Percentiles rank a stretch among this genome's conserved stretches.
These are phyloP conservation scores for Pseudomonodictys pantanalensis DNA, from an alignment of 495 filamentous ascomycete species.

Conservation along the genomic window DNA sequence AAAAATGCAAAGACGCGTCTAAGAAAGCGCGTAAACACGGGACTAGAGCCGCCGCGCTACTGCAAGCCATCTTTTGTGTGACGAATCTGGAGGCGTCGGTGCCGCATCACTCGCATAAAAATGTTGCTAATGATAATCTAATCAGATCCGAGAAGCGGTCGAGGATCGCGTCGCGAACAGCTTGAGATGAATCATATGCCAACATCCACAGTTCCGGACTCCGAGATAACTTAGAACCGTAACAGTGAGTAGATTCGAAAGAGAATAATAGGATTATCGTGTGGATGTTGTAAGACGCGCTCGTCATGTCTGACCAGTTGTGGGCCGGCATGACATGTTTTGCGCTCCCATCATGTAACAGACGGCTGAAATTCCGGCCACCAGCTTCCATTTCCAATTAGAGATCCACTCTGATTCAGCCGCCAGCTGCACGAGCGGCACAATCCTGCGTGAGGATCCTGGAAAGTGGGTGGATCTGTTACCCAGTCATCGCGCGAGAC, in stretches of 20 bases:
- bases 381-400: conserved; percentile 11
- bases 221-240: no score
- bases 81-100: conserved; percentile 8
- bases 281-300: no score
- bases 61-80: conserved; percentile 10
- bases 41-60: background rate
- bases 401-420: conserved; percentile 8
- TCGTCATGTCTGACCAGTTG: no score
- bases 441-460: conserved; percentile 4
- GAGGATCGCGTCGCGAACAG: background rate
- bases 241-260: no score
- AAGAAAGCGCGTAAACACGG: background rate
- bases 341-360: no score
- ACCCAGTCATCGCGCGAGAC: conserved; percentile 19
- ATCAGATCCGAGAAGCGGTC: conserved; percentile 10
- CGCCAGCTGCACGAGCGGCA: conserved; percentile 2
- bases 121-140: background rate
- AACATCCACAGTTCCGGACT: no score
- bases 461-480: conserved; percentile 17
- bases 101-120: background rate
- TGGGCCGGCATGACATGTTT: no score
- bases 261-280: no score
- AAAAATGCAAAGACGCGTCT: background rate
- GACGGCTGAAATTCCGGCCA: no score
- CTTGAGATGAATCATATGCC: no score